Evolutionary conservation across 2,329 filamentous ascomycete species (phyloP), one percentile per base, ranked within the genome.

Genomic region (Kalaharituber pfeilii): DNA sequence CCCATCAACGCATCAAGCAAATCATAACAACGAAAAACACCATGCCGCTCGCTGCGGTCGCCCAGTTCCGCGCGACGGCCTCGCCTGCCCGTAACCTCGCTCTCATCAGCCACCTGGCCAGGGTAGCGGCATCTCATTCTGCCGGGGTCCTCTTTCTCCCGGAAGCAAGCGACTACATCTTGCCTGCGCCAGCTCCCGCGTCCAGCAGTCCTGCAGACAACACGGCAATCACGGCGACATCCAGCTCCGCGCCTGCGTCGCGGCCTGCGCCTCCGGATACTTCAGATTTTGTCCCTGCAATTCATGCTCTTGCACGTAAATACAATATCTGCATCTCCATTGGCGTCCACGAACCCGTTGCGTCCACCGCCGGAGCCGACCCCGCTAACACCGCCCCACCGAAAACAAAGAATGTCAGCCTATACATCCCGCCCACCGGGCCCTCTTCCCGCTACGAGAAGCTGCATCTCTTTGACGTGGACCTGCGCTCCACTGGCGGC

Each of bases 121-220:
- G 81, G 8, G 72, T 74, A 26, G 81, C 81, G 54, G 86, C 86
- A 45, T n/a, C n/a, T n/a, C n/a, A n/a, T n/a, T n/a, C n/a, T n/a
- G 88, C 88, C 53, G 84, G 87, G 73, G 85, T 84, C 18, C 76
- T 95, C 50, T 95, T 96, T 71, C 81, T 95, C 52, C 89, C 89
- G 11, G 89, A 95, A 74, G 89, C 89, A 24, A 79, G 79, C 54
- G 87, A 94, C 70, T 95, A 94, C 72, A 87, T 95, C 63, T 82
- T 79, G 20, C 72, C 75, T 1, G 80, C 79, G 0, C 73, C 81
- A 2, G 67, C 76, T 9, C 80, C 88, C n/a, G n/a, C n/a, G n/a
- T n/a, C n/a, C n/a, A n/a, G n/a, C n/a, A n/a, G n/a, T 80, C 11
- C n/a, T n/a, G n/a, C n/a, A n/a, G n/a, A n/a, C n/a, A n/a, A n/a